Evolutionary conservation across 139 green algal species (phyloP).

Genomic region (Tetradesmus lagerheimii): DNA sequence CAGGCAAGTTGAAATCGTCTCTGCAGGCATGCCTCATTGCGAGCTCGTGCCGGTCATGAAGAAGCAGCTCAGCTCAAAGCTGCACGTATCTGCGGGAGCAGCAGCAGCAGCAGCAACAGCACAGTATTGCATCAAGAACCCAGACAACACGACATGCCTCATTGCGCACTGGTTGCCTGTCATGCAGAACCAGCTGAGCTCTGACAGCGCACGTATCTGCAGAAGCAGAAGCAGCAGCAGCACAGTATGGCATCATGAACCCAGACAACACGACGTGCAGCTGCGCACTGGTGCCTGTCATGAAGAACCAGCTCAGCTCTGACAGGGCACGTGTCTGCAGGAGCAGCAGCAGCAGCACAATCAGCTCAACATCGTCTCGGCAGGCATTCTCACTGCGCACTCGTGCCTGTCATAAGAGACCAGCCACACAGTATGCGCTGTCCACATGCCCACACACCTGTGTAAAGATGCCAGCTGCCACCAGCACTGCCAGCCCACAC

Average conservation of each 20-base stretch:
- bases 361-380: no score
- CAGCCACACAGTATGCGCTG: no score
- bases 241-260: no score
- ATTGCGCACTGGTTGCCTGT: conserved; percentile 59
- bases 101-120: conserved; percentile 23
- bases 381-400: no score
- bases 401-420: no score
- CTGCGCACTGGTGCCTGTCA: no score
- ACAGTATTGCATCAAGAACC: no score
- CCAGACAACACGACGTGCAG: no score
- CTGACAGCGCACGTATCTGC: no score
- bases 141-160: background rate
- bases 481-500: conserved; percentile 56
- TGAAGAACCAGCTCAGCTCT: background rate
- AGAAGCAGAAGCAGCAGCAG: no score
- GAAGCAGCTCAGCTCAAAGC: conserved; percentile 65
- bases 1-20: background rate
- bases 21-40: conserved; percentile 35
- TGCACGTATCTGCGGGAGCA: conserved; percentile 44
- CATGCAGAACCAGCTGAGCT: conserved; percentile 65
- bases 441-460: conserved; percentile 18
- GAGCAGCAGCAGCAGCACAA: background rate
- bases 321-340: background rate
- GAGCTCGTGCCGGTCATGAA: conserved; percentile 60
- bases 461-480: conserved; percentile 25